phyloP scores from a whole-genome alignment of 176 grass and related monocot genomes.

The Melocanna baccifera region DNA sequence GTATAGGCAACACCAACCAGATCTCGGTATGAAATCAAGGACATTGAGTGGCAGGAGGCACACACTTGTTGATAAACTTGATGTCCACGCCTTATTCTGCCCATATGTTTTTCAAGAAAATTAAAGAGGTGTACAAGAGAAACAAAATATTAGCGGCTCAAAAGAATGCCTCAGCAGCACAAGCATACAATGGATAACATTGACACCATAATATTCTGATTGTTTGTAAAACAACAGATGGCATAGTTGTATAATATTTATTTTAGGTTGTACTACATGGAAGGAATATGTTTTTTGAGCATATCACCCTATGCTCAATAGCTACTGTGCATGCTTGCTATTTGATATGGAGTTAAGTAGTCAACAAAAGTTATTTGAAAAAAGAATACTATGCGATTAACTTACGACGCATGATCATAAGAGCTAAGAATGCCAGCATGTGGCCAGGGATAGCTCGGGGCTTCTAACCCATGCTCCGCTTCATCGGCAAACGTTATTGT shows the following conservation, averaged over 20 bases:
- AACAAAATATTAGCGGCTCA: neutral
- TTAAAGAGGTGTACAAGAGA: neutral
- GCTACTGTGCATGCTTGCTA: neutral
- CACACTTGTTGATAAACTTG: conserved; percentile 99
- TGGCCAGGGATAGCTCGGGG: conserved; percentile 85
- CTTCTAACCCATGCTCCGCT: conserved; percentile 80
- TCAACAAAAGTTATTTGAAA: neutral
- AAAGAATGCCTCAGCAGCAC: conserved; percentile 6
- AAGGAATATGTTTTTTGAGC: neutral
- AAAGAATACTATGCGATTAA: neutral
- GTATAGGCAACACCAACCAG: conserved; percentile 94
- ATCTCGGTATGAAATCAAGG: conserved; percentile 90
- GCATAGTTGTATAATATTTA: neutral
- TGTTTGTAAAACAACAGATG: neutral
- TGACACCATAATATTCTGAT: neutral
- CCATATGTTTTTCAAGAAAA: neutral
- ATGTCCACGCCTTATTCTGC: conserved; percentile 92
- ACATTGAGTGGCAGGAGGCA: conserved; percentile 96
- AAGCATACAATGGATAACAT: neutral
- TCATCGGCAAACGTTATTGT: conserved; percentile 85
- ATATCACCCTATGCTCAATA: neutral
- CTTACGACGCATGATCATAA: conserved; percentile 96
- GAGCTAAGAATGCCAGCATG: conserved; percentile 97
- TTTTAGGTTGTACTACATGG: neutral
- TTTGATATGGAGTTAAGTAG: neutral